Evolutionary conservation across 1,284 basidiomycete genomes (phyloP), one percentile per base, ranked within the genome.

Genomic region (Mycena citricolor): DNA sequence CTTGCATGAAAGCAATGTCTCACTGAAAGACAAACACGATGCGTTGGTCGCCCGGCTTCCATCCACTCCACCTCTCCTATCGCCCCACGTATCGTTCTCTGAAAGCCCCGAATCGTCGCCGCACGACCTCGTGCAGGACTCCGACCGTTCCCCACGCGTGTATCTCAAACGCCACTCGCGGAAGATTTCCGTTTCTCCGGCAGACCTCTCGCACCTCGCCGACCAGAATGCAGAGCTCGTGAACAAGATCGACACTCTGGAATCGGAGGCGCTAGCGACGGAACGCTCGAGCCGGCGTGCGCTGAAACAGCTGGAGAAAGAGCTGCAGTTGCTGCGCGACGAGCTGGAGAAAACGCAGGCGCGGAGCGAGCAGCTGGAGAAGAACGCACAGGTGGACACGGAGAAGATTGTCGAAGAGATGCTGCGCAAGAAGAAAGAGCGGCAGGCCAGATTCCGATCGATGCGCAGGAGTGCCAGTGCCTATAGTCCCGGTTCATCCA

Each of bases 191-290:
- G 76, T 85, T 42, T 81, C 83, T 3, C 78, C 79, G 0, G 64
- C 72, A n/a, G 86, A 90, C 44, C 71, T 91, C 20, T 76, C 79
- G 3, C 68, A 73, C 6, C 76, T 93, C 20, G 77, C 82, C 0
- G 86, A 90, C 56, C 86, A 91, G 64, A 93, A 93, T 57, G 80
- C 83, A 0, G 84, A 90, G 47, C 79, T 93, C 13, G 67, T 87
- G 5, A 64, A 75, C 17, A 86, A 88, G 52, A 70, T 93, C 5
- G 81, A 88, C 58, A 76, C 76, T 47, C 72, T 93, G 17, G 85
- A 92, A 58, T 62, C 73, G 1, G 89, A 91, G 52, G 79, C 87
- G 5, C 65, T 67, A 8, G 72, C 74, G 32, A 72, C 81, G 4
- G 87, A 92, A 52, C 74, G 78, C 29, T 70, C 74, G 2, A 87